Evolutionary conservation across 352 stramenopile species (phyloP), one percentile per base, ranked within the genome.

Genomic region (Pythium brachiatum): DNA sequence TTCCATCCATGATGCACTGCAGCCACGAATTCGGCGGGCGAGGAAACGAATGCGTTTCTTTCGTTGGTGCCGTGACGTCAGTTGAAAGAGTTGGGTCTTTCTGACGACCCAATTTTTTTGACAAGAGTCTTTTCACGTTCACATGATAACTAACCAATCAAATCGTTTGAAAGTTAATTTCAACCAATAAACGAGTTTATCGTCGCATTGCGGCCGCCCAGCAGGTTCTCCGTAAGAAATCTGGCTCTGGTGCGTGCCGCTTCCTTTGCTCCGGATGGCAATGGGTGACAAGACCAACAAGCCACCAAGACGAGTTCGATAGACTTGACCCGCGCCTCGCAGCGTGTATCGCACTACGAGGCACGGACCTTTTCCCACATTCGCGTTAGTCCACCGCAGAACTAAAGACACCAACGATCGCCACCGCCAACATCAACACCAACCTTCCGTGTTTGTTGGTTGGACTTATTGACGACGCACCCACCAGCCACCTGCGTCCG

Each of bases 121-220:
- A n/a, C n/a, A n/a, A n/a, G n/a, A n/a, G n/a, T 34, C 29, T 34
- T 9, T 34, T 34, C 29, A 34, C 29, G 5, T 9, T 5, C 29
- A 9, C 5, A 34, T 9, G 29, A 34, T 34, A 58, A 48, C 36
- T 50, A 36, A 12, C 56, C 43, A 62, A 47, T 55, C 3, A 48
- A 25, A 50, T 29, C 2, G 4, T 15, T 16, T 23, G 4, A 43
- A 44, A 21, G 39, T 13, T 41, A 36, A 23, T 57, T 61, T 57
- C 26, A 18, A 3, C 60, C 60, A 66, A 66, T 66, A 12, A 43
- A 16, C 50, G 18, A 8, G 1, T 20, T 0, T 38, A 16, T 68
- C 53, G 61, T 62, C 53, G 57, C 46, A 68, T 68, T 68, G 61
- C 27, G 27, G 36, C 26, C 29, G 52, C 18, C 27, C 59, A 57